Evolutionary conservation across 2,329 filamentous ascomycete genomes (phyloP), one percentile per base, ranked within the genome.

Genomic region (Passalora sequoiae): DNA sequence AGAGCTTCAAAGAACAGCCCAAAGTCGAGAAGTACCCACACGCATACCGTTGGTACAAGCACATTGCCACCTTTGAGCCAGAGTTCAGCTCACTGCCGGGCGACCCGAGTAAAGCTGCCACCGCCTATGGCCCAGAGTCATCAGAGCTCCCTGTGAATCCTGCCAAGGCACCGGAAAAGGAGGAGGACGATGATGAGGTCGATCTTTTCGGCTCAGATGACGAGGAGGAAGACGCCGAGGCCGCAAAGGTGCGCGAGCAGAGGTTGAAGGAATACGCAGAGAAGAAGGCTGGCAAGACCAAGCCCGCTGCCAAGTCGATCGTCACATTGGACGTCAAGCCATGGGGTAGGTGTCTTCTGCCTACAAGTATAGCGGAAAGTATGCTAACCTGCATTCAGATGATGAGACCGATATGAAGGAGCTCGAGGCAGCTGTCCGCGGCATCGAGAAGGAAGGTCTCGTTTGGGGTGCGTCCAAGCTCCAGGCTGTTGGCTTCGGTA

Each of bases 41-140:
- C 75, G 89, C 85, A 65, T 88, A 87, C 66, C 85, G 92, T 71
- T 98, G 92, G 92, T 96, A 95, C 83, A 95, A 94, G 81, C 91
- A 98, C 81, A 87, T 96, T 67, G 81, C 86, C 69, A 85, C 86
- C 61, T 95, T 86, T 76, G 83, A 94, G 78, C 78, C 84, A 59
- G 91, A 97, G 72, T 97, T 97, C 76, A 77, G 84, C 63, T 85
- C 82, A 55, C 86, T 98, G 40, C 80, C 88, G 47, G 92, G 92
- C 70, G 91, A 97, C 74, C 80, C 89, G 60, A 84, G 85, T 69
- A 89, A 92, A 77, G 77, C 84, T 58, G 86, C 84, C 77, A 89
- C 86, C 62, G 79, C 83, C 67, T 97, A 97, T 75, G 92, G 92
- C 64, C 92, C 92, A 55, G 89, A 94, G 62, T 76, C 74, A 53